Percentiles rank a stretch among this genome's conserved stretches.
Evolutionary conservation across 495 filamentous ascomycete genomes (phyloP).

Genomic region (Penicillium crystallinum): DNA sequence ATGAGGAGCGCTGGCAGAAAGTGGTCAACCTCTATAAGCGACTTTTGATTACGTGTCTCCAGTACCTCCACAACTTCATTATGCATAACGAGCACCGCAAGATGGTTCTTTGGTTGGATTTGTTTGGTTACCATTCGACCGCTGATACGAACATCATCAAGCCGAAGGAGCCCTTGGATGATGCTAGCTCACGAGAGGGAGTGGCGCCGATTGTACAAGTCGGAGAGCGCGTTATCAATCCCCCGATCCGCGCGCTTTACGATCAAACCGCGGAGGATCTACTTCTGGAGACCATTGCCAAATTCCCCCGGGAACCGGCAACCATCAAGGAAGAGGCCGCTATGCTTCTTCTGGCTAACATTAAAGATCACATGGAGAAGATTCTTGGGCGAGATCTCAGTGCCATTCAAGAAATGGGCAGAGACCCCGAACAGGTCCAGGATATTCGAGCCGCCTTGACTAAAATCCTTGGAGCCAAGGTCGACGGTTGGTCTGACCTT

Average conservation of each 20-base stretch:
- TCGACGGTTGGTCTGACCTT: slow-evolving; percentile 44
- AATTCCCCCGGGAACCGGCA: slow-evolving; percentile 42
- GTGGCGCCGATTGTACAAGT: slow-evolving; percentile 42
- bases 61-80: slow-evolving; percentile 88
- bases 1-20: slow-evolving; percentile 66
- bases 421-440: slow-evolving; percentile 44
- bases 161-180: slow-evolving; percentile 41
- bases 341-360: slow-evolving; percentile 46
- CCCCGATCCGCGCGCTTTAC: slow-evolving; percentile 41
- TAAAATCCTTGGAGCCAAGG: slow-evolving; percentile 44
- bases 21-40: slow-evolving; percentile 79
- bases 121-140: slow-evolving; percentile 64
- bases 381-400: slow-evolving; percentile 41
- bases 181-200: slow-evolving; percentile 33
- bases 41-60: slow-evolving; percentile 79
- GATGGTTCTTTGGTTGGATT: slow-evolving; percentile 81
- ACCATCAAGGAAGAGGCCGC: slow-evolving; percentile 48
- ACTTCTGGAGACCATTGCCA: slow-evolving; percentile 44
- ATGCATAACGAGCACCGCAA: slow-evolving; percentile 89
- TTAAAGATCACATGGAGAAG: slow-evolving; percentile 49
- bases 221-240: slow-evolving; percentile 43
- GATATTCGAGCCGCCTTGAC: slow-evolving; percentile 44
- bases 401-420: slow-evolving; percentile 46
- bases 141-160: slow-evolving; percentile 49
- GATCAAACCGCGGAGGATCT: slow-evolving; percentile 46